Conservation (phyloP, 2,329 filamentous ascomycete genomes). For the Gyromitra esculenta region DNA sequence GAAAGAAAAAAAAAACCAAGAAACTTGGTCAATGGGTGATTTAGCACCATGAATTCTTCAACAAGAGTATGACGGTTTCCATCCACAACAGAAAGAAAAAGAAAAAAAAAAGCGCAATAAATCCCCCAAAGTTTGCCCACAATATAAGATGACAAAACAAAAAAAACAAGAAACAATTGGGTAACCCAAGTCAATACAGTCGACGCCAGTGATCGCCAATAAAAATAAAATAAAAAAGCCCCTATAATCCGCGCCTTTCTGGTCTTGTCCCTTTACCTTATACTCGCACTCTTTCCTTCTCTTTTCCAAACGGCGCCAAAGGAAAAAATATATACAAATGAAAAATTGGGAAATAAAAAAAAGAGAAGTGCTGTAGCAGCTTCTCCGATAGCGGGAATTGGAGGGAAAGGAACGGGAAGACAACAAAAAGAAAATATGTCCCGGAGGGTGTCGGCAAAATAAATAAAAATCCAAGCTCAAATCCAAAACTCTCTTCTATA, state of each 20-base stretch:
- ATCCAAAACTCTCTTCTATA: constrained; percentile 26
- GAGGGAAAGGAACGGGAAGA: constrained; percentile 11
- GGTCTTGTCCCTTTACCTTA: constrained; percentile 30
- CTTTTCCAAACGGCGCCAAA: constrained; percentile 44
- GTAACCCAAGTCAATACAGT: constrained; percentile 46
- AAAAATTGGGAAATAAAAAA: constrained; percentile 35
- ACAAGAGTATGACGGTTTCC: constrained; percentile 23
- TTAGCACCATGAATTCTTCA: constrained; percentile 12
- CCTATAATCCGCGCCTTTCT: constrained; percentile 44
- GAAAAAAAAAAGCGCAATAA: constrained; percentile 3
- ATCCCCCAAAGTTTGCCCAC: constrained; percentile 4
- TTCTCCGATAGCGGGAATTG: constrained; percentile 24
- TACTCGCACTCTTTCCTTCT: constrained; percentile 22
- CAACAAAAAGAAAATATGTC: constrained; percentile 37
- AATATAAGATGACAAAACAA: constrained; percentile 18
- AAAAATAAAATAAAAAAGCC: constrained; percentile 45
- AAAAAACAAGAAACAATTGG: constrained; percentile 23
- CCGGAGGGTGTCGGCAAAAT: constrained; percentile 31
- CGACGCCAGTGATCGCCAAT: constrained; percentile 51
- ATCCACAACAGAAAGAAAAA: constrained; percentile 20
- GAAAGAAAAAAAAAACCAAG: not conserved
- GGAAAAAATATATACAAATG: constrained; percentile 45
- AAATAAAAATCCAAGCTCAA: constrained; percentile 20
- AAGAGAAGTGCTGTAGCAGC: constrained; percentile 19
- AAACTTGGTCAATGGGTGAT: constrained; percentile 4